These are phyloP conservation scores for Creolimax fragrantissima DNA, from an alignment of 78 protist genomes.

Conservation along the genomic window DNA sequence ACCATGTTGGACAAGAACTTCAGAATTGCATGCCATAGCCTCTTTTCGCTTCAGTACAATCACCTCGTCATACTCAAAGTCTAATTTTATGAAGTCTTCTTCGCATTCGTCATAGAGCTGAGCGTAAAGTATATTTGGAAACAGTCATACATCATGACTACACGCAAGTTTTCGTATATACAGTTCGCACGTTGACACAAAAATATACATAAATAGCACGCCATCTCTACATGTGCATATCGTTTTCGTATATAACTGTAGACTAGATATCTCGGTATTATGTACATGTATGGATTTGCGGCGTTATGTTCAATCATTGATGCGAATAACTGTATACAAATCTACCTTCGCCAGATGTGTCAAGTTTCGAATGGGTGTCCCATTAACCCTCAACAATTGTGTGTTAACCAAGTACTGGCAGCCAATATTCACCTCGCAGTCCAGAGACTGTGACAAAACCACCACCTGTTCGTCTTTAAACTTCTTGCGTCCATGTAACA, in stretches of 20 bases:
- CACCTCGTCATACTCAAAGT: not conserved
- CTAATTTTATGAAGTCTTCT: not conserved
- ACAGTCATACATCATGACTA: too few relatives aligned
- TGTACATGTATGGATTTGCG: too few relatives aligned
- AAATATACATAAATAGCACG: too few relatives aligned
- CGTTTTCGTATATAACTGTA: too few relatives aligned
- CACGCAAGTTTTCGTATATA: too few relatives aligned
- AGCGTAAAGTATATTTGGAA: too few relatives aligned
- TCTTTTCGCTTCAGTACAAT: not conserved
- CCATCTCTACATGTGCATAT: too few relatives aligned
- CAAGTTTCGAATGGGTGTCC: not conserved
- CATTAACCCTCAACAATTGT: slow-evolving; percentile 2
- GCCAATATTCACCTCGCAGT: slow-evolving; percentile 11
- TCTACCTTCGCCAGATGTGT: not conserved
- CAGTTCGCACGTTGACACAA: too few relatives aligned
- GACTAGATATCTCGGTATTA: too few relatives aligned
- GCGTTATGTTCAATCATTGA: too few relatives aligned
- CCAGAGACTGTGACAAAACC: slow-evolving; percentile 11
- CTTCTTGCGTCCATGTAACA: not conserved
- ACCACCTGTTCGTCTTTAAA: slow-evolving; percentile 10
- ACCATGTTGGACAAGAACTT: not conserved
- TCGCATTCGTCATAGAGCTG: not conserved
- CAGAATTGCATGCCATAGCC: not conserved
- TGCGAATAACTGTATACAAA: too few relatives aligned
- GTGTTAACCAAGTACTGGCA: not conserved